These are phyloP conservation scores for Aechmea fasciata DNA, from an alignment of 176 grass and related monocot genomes.

Conservation along the genomic window DNA sequence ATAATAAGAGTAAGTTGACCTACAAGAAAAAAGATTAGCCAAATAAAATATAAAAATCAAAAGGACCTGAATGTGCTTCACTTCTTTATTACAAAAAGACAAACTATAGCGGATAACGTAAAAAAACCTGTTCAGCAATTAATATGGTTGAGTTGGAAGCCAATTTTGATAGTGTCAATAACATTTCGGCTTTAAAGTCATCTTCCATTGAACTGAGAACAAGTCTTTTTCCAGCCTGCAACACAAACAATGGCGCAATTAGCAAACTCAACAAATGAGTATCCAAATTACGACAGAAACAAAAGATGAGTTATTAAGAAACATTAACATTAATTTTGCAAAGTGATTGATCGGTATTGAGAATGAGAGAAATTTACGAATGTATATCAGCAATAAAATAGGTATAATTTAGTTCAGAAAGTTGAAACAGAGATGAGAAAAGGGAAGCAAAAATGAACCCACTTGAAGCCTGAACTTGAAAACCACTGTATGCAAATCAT, in stretches of 20 bases:
- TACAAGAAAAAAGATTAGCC: conserved; percentile 28
- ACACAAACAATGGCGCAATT: conserved; percentile 2
- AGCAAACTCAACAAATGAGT: too few species aligned
- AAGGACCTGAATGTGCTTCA: not conserved
- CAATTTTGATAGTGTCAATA: conserved; percentile 56
- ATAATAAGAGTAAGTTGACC: conserved; percentile 51
- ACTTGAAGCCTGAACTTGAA: too few species aligned
- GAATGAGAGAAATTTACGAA: too few species aligned
- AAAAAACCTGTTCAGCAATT: conserved; percentile 44
- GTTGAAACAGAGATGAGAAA: not conserved
- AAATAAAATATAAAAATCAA: conserved; percentile 13
- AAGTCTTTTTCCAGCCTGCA: conserved; percentile 52
- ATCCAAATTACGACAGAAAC: too few species aligned
- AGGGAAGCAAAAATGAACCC: too few species aligned
- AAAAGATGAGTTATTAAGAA: too few species aligned
- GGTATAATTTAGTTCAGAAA: not conserved
- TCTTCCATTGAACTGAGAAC: conserved; percentile 41
- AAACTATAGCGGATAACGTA: not conserved
- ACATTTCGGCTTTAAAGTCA: conserved; percentile 56
- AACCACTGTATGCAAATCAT: too few species aligned
- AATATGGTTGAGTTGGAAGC: conserved; percentile 48
- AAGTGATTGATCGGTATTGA: too few species aligned
- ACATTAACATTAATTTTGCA: too few species aligned
- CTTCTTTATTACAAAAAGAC: not conserved
- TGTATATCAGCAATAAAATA: too few species aligned